phyloP scores from a whole-genome alignment of 164 flowering plant genomes.

The Piper longum region DNA sequence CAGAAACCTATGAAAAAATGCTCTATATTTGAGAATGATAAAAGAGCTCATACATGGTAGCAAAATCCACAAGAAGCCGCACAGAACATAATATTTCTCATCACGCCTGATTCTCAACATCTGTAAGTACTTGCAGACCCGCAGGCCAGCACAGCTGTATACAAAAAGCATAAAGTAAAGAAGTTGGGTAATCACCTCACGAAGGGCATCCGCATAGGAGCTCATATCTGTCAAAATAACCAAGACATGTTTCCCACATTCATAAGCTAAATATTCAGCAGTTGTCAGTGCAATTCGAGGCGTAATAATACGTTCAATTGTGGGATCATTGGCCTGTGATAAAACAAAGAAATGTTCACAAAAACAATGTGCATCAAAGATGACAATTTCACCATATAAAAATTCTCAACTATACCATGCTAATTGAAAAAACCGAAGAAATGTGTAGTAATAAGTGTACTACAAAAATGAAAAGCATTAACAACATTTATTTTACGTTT shows the following conservation, averaged over 20 bases:
- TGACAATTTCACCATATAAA: no score
- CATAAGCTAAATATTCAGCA: conserved; percentile 95
- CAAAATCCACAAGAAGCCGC: no score
- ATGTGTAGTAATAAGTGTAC: no score
- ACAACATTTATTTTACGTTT: no score
- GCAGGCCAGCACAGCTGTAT: no score
- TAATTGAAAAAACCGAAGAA: no score
- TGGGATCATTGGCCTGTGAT: conserved; percentile 92
- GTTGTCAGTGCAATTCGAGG: conserved; percentile 97
- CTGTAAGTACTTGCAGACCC: background rate
- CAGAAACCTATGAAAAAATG: conserved; percentile 62
- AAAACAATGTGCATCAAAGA: no score
- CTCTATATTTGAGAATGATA: no score
- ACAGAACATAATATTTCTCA: no score
- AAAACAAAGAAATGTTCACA: conserved; percentile 4
- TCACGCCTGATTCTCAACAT: background rate
- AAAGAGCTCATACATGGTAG: no score
- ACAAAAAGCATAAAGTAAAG: background rate
- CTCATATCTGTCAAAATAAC: conserved; percentile 97
- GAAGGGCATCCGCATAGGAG: conserved; percentile 98
- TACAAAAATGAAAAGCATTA: no score
- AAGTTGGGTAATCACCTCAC: conserved; percentile 49
- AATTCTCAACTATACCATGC: no score
- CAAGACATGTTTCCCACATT: conserved; percentile 96
- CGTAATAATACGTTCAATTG: conserved; percentile 94